These are phyloP conservation scores for Stemphylium beticola DNA, from an alignment of 2,329 filamentous ascomycete species.

Conservation along the genomic window DNA sequence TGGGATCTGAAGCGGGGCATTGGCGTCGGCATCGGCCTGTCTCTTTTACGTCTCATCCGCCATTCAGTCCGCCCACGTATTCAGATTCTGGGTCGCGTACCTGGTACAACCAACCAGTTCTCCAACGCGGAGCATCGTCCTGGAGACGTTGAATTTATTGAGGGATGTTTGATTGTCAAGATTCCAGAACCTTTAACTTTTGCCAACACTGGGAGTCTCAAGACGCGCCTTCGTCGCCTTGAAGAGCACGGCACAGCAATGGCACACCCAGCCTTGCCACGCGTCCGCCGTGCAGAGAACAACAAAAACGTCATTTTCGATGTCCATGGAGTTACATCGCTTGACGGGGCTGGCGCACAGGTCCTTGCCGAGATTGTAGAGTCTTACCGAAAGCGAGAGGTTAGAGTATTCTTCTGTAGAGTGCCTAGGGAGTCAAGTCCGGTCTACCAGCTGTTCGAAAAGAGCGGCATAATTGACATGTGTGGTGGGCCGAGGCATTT, in stretches of 20 bases:
- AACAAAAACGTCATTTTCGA: conserved; percentile 96
- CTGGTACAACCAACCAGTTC: conserved; percentile 76
- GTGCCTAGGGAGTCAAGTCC: conserved; percentile 57
- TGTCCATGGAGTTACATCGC: conserved; percentile 92
- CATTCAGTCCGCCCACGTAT: conserved; percentile 93
- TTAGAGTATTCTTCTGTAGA: conserved; percentile 76
- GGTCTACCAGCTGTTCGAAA: conserved; percentile 75
- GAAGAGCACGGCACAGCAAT: conserved; percentile 87
- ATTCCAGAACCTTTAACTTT: conserved; percentile 97
- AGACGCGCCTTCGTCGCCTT: conserved; percentile 78
- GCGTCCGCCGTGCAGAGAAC: conserved; percentile 75
- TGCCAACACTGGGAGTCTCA: conserved; percentile 92
- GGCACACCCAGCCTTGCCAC: conserved; percentile 86
- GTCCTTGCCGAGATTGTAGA: conserved; percentile 89
- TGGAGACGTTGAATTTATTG: conserved; percentile 81
- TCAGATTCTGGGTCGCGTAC: conserved; percentile 90
- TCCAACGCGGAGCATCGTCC: conserved; percentile 81
- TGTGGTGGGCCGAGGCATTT: conserved; percentile 81
- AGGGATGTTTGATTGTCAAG: conserved; percentile 93
- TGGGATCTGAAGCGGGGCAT: conserved; percentile 95
- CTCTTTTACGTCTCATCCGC: conserved; percentile 84
- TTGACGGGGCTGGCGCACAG: conserved; percentile 92
- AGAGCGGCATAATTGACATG: conserved; percentile 83
- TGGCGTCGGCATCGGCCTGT: conserved; percentile 89
- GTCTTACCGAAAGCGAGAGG: conserved; percentile 76